phyloP scores from a whole-genome alignment of 2,329 filamentous ascomycete genomes.

The Apiospora saccharicola region DNA sequence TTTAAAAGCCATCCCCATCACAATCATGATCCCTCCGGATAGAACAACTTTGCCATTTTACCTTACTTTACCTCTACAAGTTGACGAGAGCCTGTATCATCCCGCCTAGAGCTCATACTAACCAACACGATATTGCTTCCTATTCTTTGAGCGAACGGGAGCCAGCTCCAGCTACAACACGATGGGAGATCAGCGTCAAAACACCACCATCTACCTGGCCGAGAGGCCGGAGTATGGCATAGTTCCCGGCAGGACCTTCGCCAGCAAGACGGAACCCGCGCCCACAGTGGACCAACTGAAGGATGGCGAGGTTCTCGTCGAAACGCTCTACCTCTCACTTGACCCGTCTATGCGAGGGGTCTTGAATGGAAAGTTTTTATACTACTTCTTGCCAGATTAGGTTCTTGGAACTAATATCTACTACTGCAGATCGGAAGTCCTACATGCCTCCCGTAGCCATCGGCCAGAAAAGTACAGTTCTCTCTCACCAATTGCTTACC shows the following conservation, averaged over 20 bases:
- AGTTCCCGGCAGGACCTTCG: conserved; percentile 24
- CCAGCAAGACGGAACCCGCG: conserved; percentile 18
- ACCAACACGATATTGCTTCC: not conserved
- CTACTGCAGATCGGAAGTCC: conserved; percentile 35
- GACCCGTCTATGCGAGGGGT: conserved; percentile 72
- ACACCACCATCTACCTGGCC: conserved; percentile 19
- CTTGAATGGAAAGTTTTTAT: conserved; percentile 53
- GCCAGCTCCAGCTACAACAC: too few species aligned
- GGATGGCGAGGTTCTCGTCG: conserved; percentile 61
- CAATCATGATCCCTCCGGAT: not conserved
- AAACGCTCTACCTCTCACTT: conserved; percentile 62
- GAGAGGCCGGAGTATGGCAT: conserved; percentile 23
- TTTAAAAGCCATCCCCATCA: not conserved
- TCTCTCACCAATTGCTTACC: not conserved
- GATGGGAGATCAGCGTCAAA: not conserved
- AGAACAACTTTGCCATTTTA: not conserved
- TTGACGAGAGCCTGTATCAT: not conserved
- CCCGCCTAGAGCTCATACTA: not conserved
- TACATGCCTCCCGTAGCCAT: conserved; percentile 69
- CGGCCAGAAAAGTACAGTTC: conserved; percentile 47
- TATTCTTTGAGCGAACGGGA: not conserved
- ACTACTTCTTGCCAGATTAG: not conserved
- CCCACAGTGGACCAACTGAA: conserved; percentile 50
- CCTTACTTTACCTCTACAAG: not conserved
- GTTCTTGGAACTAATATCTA: not conserved